These are phyloP conservation scores for Malania oleifera DNA, from an alignment of 164 flowering plant species.

Conservation along the genomic window DNA sequence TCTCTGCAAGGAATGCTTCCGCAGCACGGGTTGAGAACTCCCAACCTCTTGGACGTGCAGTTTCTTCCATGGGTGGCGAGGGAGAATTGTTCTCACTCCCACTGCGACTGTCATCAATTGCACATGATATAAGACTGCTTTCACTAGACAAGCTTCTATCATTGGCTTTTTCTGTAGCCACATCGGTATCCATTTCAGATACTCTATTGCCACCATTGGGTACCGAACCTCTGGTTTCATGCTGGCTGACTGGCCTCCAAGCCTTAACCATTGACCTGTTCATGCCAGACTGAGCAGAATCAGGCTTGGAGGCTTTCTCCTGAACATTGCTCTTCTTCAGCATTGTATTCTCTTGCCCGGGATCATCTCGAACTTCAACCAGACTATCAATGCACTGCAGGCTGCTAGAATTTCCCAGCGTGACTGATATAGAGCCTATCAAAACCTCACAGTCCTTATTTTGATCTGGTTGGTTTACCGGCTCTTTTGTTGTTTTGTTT, in stretches of 20 bases:
- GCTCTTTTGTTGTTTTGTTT: constrained; percentile 19
- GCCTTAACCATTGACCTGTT: constrained; percentile 32
- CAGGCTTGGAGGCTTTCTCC: constrained; percentile 32
- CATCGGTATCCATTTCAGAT: constrained; percentile 17
- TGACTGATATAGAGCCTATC: constrained; percentile 77
- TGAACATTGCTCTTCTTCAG: constrained; percentile 17
- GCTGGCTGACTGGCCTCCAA: constrained; percentile 61
- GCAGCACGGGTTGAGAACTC: constrained; percentile 39
- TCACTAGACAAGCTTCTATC: constrained; percentile 17
- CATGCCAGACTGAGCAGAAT: constrained; percentile 24
- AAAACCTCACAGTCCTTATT: constrained; percentile 43
- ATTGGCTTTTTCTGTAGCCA: constrained; percentile 14
- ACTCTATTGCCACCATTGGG: constrained; percentile 22
- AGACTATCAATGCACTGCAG: constrained; percentile 13
- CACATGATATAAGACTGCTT: constrained; percentile 16
- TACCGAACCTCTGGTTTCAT: constrained; percentile 25
- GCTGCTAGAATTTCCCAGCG: constrained; percentile 27
- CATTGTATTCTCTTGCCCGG: constrained; percentile 19
- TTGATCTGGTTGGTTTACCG: constrained; percentile 19
- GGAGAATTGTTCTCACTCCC: not conserved
- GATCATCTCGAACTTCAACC: constrained; percentile 17
- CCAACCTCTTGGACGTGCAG: constrained; percentile 14
- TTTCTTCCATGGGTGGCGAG: constrained; percentile 9
- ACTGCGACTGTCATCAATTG: constrained; percentile 8
- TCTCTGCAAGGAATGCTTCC: constrained; percentile 56